Evolutionary conservation across 2,329 filamentous ascomycete species (phyloP).

Genomic region (Juglanconis sp.): DNA sequence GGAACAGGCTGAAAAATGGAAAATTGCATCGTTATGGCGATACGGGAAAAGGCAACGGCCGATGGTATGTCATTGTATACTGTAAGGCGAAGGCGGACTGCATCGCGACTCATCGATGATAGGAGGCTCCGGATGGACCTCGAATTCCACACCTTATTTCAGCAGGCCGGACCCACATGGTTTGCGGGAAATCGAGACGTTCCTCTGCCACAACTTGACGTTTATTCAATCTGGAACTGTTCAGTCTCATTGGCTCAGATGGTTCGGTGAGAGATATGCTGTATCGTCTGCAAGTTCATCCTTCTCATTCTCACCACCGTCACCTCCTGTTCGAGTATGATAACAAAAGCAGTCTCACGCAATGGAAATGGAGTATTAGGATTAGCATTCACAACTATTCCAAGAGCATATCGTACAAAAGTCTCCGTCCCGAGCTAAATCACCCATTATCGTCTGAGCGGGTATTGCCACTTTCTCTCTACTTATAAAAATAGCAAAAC

Average conservation of each 20-base stretch:
- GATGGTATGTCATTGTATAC: background rate
- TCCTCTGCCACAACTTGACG: background rate
- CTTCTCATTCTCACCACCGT: no score
- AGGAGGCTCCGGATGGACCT: background rate
- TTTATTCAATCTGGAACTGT: no score
- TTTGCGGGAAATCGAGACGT: background rate
- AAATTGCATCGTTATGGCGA: constrained; percentile 1
- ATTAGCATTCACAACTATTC: no score
- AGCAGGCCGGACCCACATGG: background rate
- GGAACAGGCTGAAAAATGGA: background rate
- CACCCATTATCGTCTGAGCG: no score
- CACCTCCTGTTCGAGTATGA: no score
- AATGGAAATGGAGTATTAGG: no score
- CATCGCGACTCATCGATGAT: constrained; percentile 12
- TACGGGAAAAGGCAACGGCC: background rate
- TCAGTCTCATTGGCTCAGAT: no score
- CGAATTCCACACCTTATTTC: background rate
- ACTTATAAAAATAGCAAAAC: constrained; percentile 19
- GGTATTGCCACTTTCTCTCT: background rate
- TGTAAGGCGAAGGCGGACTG: background rate
- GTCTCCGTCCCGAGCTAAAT: no score
- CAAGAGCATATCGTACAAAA: no score
- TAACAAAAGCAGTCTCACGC: no score
- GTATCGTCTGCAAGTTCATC: no score
- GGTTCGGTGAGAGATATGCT: no score